phyloP scores from a whole-genome alignment of 305 asterid species.

The Ilex paraguariensis region DNA sequence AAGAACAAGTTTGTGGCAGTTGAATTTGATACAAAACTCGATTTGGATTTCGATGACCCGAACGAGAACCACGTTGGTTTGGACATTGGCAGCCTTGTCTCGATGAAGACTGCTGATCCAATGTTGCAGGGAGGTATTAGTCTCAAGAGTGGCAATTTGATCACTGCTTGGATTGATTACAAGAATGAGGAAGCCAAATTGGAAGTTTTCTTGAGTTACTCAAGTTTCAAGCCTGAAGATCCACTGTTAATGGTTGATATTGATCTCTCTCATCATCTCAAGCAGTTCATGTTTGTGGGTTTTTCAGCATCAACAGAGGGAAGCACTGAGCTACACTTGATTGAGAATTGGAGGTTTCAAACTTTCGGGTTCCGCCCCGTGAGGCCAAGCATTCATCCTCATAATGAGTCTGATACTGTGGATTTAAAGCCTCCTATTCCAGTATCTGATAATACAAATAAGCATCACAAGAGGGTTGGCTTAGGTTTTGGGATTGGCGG shows the following conservation, averaged over 20 bases:
- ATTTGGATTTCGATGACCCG: constrained; percentile 42
- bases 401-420: constrained; percentile 40
- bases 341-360: constrained; percentile 50
- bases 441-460: constrained; percentile 23
- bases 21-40: constrained; percentile 49
- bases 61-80: constrained; percentile 57
- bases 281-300: constrained; percentile 47
- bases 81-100: constrained; percentile 45
- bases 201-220: constrained; percentile 48
- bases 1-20: constrained; percentile 50
- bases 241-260: constrained; percentile 36
- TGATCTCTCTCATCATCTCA: constrained; percentile 34
- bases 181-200: constrained; percentile 33
- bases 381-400: constrained; percentile 32
- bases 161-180: constrained; percentile 58
- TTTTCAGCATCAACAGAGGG: constrained; percentile 64
- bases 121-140: constrained; percentile 15
- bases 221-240: constrained; percentile 33
- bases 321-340: constrained; percentile 45
- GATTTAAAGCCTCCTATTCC: constrained; percentile 20
- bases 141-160: constrained; percentile 45
- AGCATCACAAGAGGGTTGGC: constrained; percentile 33
- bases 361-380: constrained; percentile 32
- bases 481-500: constrained; percentile 49
- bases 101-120: constrained; percentile 45